Conservation (phyloP, 768 basidiomycete species). For the Pleurotus pulmonarius region DNA sequence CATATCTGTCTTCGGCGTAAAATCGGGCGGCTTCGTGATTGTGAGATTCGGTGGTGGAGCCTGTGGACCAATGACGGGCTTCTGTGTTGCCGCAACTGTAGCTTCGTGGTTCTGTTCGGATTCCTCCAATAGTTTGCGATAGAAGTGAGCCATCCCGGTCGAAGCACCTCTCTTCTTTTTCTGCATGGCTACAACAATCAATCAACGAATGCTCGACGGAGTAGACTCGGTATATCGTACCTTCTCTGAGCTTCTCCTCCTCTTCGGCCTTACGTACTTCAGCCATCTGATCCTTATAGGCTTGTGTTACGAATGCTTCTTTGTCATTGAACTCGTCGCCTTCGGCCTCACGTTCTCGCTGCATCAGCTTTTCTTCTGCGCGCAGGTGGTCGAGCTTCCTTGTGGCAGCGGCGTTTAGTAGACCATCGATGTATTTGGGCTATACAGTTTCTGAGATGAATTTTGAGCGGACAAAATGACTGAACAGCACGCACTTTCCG, state of each 20-base stretch:
- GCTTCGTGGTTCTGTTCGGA: constrained; percentile 82
- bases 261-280: constrained; percentile 89
- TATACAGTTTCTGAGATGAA: constrained; percentile 25
- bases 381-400: constrained; percentile 84
- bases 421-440: constrained; percentile 90
- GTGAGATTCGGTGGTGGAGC: constrained; percentile 64
- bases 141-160: constrained; percentile 86
- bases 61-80: constrained; percentile 61
- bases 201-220: not conserved
- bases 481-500: constrained; percentile 60
- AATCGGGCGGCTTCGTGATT: constrained; percentile 68
- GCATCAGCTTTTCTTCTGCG: constrained; percentile 98
- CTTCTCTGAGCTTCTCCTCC: constrained; percentile 87
- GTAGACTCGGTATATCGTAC: constrained; percentile 37
- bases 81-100: constrained; percentile 74
- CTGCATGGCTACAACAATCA: constrained; percentile 44
- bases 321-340: constrained; percentile 93
- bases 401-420: constrained; percentile 81
- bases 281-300: constrained; percentile 95
- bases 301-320: constrained; percentile 96
- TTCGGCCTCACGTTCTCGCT: constrained; percentile 86
- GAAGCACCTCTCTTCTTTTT: constrained; percentile 54
- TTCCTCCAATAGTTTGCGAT: constrained; percentile 72
- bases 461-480: not conserved
- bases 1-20: constrained; percentile 61